phyloP scores from a whole-genome alignment of 345 rosid genomes.

The Capsella bursapastoris region DNA sequence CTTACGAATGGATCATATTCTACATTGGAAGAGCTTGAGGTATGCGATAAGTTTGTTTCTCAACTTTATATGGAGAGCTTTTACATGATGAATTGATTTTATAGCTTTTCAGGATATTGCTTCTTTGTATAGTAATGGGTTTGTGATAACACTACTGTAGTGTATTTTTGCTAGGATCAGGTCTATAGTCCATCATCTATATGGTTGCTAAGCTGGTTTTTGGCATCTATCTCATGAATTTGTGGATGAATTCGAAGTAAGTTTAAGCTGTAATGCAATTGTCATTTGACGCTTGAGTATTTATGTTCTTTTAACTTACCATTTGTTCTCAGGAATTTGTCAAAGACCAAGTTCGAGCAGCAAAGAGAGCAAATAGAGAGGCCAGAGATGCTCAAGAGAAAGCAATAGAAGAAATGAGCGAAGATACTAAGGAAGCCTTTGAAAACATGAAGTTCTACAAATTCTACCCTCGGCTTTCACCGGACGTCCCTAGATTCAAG shows the following conservation, averaged over 20 bases:
- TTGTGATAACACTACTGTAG: background rate
- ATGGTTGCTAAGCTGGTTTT: conserved; percentile 54
- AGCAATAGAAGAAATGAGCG: conserved; percentile 54
- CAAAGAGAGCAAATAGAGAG: conserved; percentile 81
- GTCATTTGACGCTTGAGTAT: too few relatives aligned
- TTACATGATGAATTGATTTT: conserved; percentile 19
- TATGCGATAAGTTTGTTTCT: conserved; percentile 39
- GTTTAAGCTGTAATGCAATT: too few relatives aligned
- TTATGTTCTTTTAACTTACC: background rate
- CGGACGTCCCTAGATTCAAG: too few relatives aligned
- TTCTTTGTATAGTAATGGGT: conserved; percentile 10
- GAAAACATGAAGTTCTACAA: too few relatives aligned
- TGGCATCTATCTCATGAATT: too few relatives aligned
- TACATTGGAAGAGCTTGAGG: conserved; percentile 78
- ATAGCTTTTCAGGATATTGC: conserved; percentile 17
- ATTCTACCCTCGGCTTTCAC: too few relatives aligned
- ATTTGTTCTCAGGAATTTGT: conserved; percentile 62
- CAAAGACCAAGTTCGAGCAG: conserved; percentile 78
- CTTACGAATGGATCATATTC: conserved; percentile 70
- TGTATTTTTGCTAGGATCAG: conserved; percentile 5
- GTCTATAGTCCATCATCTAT: background rate
- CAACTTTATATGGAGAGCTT: conserved; percentile 7
- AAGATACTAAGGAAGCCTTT: too few relatives aligned
- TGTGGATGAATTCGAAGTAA: too few relatives aligned
- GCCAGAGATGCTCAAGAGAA: conserved; percentile 77